Evolutionary conservation across 139 green algal species (phyloP).

Genomic region (Spirogloea muscicola): DNA sequence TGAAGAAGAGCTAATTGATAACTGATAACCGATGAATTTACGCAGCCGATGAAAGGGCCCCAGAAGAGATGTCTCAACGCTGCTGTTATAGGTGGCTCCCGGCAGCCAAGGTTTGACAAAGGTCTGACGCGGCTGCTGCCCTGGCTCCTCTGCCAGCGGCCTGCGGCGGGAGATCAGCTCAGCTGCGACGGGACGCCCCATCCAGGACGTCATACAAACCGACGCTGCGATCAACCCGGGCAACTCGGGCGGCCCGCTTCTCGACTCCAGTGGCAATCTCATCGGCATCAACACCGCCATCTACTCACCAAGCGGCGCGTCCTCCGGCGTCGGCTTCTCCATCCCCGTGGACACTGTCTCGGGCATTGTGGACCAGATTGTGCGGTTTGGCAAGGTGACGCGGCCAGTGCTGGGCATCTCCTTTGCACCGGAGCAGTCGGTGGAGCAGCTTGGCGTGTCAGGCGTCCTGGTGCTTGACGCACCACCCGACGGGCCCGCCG

Average conservation of each 20-base stretch:
- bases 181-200: conserved; percentile 72
- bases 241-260: conserved; percentile 56
- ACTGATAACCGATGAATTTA: too few relatives aligned
- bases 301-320: conserved; percentile 52
- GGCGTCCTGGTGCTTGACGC: conserved; percentile 58
- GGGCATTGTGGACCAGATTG: conserved; percentile 59
- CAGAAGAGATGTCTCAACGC: too few relatives aligned
- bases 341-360: conserved; percentile 57
- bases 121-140: too few relatives aligned
- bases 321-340: conserved; percentile 57
- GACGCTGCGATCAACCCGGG: conserved; percentile 63
- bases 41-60: too few relatives aligned
- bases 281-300: conserved; percentile 68
- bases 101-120: too few relatives aligned
- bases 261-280: conserved; percentile 51
- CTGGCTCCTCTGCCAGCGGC: too few relatives aligned
- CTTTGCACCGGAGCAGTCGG: conserved; percentile 54
- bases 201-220: conserved; percentile 70
- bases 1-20: too few relatives aligned
- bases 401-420: conserved; percentile 59
- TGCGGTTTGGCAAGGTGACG: conserved; percentile 54
- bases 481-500: conserved; percentile 43
- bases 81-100: too few relatives aligned
- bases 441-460: conserved; percentile 54
- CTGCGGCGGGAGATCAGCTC: conserved; percentile 55